phyloP scores from a whole-genome alignment of 1,284 basidiomycete genomes.

The Pterula multifida region DNA sequence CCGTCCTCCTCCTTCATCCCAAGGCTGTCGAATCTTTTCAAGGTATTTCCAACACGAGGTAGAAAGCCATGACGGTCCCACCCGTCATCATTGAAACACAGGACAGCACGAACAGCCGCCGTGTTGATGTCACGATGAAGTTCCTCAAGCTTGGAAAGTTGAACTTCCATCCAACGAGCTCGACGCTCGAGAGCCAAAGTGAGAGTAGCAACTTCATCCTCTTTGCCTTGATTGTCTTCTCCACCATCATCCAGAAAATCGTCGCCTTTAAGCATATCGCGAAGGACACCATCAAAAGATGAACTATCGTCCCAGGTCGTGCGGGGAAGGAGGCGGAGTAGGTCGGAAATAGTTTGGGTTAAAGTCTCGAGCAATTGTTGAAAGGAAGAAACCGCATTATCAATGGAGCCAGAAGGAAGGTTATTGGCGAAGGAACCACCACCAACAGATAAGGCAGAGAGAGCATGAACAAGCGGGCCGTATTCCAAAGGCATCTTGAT shows the following conservation, averaged over 20 bases:
- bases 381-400: conserved; percentile 76
- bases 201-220: conserved; percentile 72
- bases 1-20: conserved; percentile 40
- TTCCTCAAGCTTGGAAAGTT: conserved; percentile 73
- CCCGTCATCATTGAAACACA: conserved; percentile 74
- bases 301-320: conserved; percentile 81
- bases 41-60: conserved; percentile 51
- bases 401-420: conserved; percentile 70
- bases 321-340: conserved; percentile 68
- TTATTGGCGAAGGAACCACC: conserved; percentile 74
- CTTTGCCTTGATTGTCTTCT: conserved; percentile 49
- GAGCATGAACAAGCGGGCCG: conserved; percentile 66
- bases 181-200: conserved; percentile 72
- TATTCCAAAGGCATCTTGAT: conserved; percentile 70
- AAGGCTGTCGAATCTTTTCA: conserved; percentile 56
- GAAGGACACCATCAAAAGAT: conserved; percentile 71
- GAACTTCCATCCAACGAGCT: conserved; percentile 82
- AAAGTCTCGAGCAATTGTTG: conserved; percentile 75
- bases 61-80: conserved; percentile 61
- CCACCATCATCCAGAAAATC: conserved; percentile 67
- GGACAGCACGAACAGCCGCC: conserved; percentile 68
- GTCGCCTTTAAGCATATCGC: conserved; percentile 77
- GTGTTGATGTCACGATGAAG: conserved; percentile 78
- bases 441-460: conserved; percentile 76
- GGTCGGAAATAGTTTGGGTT: conserved; percentile 75